Base-by-base conservation (phyloP, 257 asterid genomes). In the Linaria vulgaris region DNA sequence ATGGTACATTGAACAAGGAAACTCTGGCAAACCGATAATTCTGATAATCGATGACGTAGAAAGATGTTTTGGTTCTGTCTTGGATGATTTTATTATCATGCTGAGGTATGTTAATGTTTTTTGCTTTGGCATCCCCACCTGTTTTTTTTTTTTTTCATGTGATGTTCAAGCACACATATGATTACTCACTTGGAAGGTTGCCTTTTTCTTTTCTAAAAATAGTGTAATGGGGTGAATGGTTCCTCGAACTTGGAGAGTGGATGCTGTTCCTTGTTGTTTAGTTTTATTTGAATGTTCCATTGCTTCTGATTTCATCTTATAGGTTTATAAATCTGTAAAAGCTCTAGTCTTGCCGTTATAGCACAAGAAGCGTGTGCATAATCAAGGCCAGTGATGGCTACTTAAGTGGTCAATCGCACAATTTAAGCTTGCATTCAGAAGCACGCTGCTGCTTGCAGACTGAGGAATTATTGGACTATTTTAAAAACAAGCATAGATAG, bases 1-100 rank as follows among this genome's bases (percentile, higher is more conserved):
- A 34, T 94, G 97, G 99, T 90, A 85, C 49, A 57, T 75, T 66
- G 88, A 83, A 67, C 81, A 81, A 76, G 92, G 65, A 67, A 78
- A 82, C 69, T 45, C 41, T 70, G 85, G 74, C 68, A 78, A 67
- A 21, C 97, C 99, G 14, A 78, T 94, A 53, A 80, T 90, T 77
- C 81, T 94, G 55, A 81, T 90, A 77, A 80, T 94, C 67, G 95
- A 90, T 31, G 94, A 85, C 60, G 74, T 84, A 30, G 97, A 90
- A 80, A 84, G 95, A 71, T 94, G 97, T 72, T 81, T 74, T 50
- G 80, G 91, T 75, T 61, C 91, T 61, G 90, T 94, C 73, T 79
- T 94, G 76, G 78, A 86, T 66, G 92, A 94, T 75, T 90, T 94
- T 71, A 81, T 94, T 54, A 72, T 79, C 39, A 76, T 90, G 86